Evolutionary conservation across 1,139 yeast genomes (phyloP), one percentile per base, ranked within the genome.

Genomic region (Debaryomyces nepalensis): DNA sequence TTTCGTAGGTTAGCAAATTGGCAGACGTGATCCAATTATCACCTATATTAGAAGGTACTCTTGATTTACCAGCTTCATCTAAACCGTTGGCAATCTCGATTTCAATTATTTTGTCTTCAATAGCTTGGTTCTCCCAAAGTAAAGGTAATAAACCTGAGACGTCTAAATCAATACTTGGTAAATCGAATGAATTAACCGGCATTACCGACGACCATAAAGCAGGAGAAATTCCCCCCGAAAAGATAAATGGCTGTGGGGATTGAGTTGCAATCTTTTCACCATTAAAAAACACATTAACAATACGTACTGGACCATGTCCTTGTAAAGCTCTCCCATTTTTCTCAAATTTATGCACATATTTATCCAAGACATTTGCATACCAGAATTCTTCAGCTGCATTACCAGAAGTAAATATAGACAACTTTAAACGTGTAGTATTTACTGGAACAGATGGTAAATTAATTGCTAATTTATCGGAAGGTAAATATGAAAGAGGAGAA

Each of bases 381-480:
- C 95, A 88, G 56, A 86, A 86, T 63, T 89, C 96, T 59, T 88
- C 96, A 31, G 77, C 81, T 1, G 82, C 82, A 54, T 84, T 87
- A 2, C 95, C 96, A 14, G 88, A 81, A 3, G 87, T 80, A 53
- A 80, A 82, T 3, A 88, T 59, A 6, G 85, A 75, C 29, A 87
- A 63, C 37, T 70, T 68, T 31, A 80, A 79, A 41, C 82, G 72
- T 8, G 86, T 78, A 7, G 87, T 79, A 55, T 82, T 82, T 20
- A 52, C 48, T 11, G 67, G 47, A 26, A 78, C 60, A 5, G 50
- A 49, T 1, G 84, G 84, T 24, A 81, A 53, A 2, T 51, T 45
- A 9, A 71, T 60, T 1, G 52, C 47, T 30, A 79, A 57, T 5
- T 60, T 55, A 18, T 69, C 66, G 12, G 59, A 61, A 29, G 78